These are phyloP conservation scores for Ustilago cynodontis DNA, from an alignment of 1,284 basidiomycete species.

Conservation along the genomic window DNA sequence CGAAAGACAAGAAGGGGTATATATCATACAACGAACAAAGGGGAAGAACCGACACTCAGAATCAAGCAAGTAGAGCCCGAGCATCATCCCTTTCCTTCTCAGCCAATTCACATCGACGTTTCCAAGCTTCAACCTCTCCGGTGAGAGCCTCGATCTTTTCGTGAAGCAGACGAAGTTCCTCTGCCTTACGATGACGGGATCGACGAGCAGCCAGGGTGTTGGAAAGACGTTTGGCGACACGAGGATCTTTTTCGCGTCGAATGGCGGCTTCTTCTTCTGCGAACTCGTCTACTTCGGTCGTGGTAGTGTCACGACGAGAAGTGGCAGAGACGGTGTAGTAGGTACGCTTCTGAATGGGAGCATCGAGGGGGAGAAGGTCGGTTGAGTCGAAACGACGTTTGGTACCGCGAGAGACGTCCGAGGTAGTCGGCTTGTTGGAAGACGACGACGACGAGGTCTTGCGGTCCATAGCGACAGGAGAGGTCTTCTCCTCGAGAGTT, in stretches of 20 bases:
- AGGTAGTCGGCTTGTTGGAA: conserved; percentile 22
- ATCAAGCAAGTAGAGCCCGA: conserved; percentile 11
- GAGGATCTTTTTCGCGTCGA: conserved; percentile 59
- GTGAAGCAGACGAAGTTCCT: conserved; percentile 62
- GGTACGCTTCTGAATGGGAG: conserved; percentile 66
- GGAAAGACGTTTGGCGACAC: conserved; percentile 66
- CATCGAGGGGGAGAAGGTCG: conserved; percentile 67
- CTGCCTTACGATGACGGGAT: conserved; percentile 66
- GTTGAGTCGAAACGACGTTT: conserved; percentile 61
- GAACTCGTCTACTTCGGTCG: conserved; percentile 38
- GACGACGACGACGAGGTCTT: conserved; percentile 37
- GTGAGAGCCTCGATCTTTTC: conserved; percentile 62
- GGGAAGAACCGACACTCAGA: too few relatives aligned
- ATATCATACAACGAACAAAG: conserved; percentile 2
- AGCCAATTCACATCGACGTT: conserved; percentile 62
- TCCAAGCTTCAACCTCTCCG: conserved; percentile 63
- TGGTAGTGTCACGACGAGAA: conserved; percentile 56
- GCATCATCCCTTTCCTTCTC: conserved; percentile 63
- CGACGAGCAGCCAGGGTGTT: conserved; percentile 69
- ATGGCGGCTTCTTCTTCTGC: conserved; percentile 51
- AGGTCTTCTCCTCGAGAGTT: conserved; percentile 3
- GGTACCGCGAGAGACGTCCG: conserved; percentile 41
- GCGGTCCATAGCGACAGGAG: conserved; percentile 31
- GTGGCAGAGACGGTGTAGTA: conserved; percentile 67
- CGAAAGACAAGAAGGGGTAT: conserved; percentile 23